These are phyloP conservation scores for Geosmithia flava DNA, from an alignment of 2,329 filamentous ascomycete species.

Conservation along the genomic window DNA sequence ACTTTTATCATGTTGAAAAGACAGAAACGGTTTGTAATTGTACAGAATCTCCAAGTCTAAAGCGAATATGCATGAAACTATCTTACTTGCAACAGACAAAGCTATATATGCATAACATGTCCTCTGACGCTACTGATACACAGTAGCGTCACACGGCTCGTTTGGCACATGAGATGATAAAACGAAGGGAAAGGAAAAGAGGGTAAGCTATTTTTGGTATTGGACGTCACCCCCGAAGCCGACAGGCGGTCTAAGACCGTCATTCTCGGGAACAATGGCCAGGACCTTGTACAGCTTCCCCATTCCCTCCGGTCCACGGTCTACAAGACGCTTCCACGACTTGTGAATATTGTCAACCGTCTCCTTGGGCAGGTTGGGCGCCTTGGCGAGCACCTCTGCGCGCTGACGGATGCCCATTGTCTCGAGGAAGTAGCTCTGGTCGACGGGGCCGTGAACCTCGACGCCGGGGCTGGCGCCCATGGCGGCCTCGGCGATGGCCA, in stretches of 20 bases:
- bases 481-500: slow-evolving; percentile 71
- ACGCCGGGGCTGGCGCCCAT: slow-evolving; percentile 63
- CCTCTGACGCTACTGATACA: no score
- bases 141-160: no score
- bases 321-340: slow-evolving; percentile 74
- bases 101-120: no score
- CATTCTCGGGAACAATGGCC: slow-evolving; percentile 76
- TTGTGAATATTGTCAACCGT: slow-evolving; percentile 51
- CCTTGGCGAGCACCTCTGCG: slow-evolving; percentile 52
- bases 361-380: slow-evolving; percentile 24
- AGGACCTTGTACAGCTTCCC: slow-evolving; percentile 89
- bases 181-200: no score
- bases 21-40: no score
- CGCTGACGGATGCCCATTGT: slow-evolving; percentile 75
- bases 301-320: slow-evolving; percentile 75
- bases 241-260: slow-evolving; percentile 62
- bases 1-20: no score
- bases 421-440: slow-evolving; percentile 69
- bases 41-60: no score
- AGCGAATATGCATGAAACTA: no score
- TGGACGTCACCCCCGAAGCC: slow-evolving; percentile 72
- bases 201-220: slow-evolving; percentile 1
- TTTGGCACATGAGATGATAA: no score
- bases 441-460: slow-evolving; percentile 85
- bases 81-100: no score